Evolutionary conservation across 306 rosid genomes (phyloP).

Genomic region (Cucumis cinereus): DNA sequence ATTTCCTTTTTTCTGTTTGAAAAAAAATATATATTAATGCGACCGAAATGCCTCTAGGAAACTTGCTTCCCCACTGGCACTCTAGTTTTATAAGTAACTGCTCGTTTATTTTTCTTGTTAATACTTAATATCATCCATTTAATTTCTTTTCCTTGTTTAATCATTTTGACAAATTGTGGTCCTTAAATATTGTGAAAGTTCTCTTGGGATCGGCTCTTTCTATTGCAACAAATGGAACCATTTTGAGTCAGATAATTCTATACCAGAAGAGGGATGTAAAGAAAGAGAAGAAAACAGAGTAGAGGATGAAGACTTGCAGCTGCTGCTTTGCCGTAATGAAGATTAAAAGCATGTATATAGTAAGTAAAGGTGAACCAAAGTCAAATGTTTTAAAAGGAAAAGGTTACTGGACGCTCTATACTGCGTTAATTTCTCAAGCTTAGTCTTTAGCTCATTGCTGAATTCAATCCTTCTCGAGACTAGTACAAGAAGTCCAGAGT

Average conservation of each 20-base stretch:
- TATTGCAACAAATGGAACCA: constrained; percentile 53
- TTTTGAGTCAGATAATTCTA: constrained; percentile 62
- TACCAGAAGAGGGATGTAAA: constrained; percentile 50
- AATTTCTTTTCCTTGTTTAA: not conserved
- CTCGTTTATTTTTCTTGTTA: not conserved
- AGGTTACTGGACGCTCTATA: not conserved
- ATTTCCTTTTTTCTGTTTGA: not conserved
- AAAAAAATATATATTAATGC: not conserved
- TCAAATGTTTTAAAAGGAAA: not conserved
- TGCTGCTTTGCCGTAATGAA: not conserved
- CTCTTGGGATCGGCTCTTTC: constrained; percentile 73
- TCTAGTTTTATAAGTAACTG: not conserved
- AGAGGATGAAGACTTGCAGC: constrained; percentile 8
- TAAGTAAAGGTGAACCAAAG: not conserved
- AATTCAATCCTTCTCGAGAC: not conserved
- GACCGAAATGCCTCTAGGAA: not conserved
- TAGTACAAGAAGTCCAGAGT: not conserved
- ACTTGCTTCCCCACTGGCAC: not conserved
- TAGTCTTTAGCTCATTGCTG: not conserved
- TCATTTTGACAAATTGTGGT: constrained; percentile 6
- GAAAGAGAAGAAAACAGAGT: constrained; percentile 66
- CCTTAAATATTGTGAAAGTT: constrained; percentile 47
- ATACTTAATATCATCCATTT: not conserved
- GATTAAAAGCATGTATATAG: not conserved
- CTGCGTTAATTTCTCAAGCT: not conserved